Evolutionary conservation across 1,139 yeast species (phyloP).

Genomic region (Blastobotrys illinoisensis): DNA sequence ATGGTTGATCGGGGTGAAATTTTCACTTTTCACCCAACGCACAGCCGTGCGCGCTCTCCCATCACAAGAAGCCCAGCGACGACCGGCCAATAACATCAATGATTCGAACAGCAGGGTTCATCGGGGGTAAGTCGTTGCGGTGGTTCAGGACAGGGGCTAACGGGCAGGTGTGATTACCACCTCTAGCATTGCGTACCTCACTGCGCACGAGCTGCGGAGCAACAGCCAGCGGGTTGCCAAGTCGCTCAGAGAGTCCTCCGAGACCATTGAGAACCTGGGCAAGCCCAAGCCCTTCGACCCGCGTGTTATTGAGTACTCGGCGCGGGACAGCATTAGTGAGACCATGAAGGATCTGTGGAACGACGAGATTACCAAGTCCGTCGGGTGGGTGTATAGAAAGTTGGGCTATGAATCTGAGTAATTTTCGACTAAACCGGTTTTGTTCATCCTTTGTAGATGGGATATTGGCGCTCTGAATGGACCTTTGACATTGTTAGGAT

Average conservation of each 20-base stretch:
- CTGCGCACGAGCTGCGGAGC: constrained; percentile 51
- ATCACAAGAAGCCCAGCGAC: not conserved
- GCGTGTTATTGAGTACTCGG: constrained; percentile 35
- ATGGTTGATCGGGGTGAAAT: not conserved
- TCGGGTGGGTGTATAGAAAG: constrained; percentile 50
- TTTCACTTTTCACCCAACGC: constrained; percentile 1
- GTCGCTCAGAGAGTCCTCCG: constrained; percentile 46
- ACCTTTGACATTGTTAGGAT: too few species aligned
- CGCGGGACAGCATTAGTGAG: constrained; percentile 48
- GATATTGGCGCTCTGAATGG: too few species aligned
- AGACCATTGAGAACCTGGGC: constrained; percentile 40
- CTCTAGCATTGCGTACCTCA: constrained; percentile 58
- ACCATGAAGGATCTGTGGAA: constrained; percentile 81
- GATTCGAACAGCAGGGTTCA: constrained; percentile 66
- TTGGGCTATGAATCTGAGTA: constrained; percentile 13
- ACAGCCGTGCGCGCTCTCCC: not conserved
- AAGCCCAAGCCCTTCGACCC: constrained; percentile 29
- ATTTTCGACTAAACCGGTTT: not conserved
- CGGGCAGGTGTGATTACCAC: constrained; percentile 57
- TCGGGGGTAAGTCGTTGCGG: constrained; percentile 42
- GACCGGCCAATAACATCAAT: constrained; percentile 11
- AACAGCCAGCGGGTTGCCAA: constrained; percentile 45
- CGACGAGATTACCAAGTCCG: constrained; percentile 60
- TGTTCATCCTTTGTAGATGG: too few species aligned
- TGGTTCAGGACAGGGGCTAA: not conserved